Evolutionary conservation across 371 early-diverging fungal genomes (phyloP).

Genomic region (Apophysomyces elegans): DNA sequence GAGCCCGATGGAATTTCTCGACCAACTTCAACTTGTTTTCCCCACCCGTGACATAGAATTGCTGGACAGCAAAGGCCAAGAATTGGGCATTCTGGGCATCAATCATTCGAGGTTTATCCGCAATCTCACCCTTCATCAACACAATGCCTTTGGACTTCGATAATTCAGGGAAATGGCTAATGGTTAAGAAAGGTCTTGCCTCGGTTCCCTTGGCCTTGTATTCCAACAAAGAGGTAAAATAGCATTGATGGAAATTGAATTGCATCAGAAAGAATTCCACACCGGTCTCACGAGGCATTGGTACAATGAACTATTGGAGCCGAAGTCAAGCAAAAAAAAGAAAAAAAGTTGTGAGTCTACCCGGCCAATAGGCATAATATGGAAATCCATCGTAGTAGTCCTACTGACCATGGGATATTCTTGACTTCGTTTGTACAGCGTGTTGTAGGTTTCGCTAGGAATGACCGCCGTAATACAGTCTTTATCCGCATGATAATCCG

Average conservation of each 20-base stretch:
- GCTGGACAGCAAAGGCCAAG: slow-evolving; percentile 82
- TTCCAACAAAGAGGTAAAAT: slow-evolving; percentile 89
- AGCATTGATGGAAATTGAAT: slow-evolving; percentile 79
- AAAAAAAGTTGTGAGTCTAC: not conserved
- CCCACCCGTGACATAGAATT: slow-evolving; percentile 87
- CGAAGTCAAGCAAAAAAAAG: not conserved
- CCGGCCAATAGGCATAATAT: not conserved
- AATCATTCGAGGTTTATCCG: slow-evolving; percentile 59
- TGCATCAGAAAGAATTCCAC: slow-evolving; percentile 90
- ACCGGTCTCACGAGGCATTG: slow-evolving; percentile 83
- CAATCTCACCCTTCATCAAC: slow-evolving; percentile 89
- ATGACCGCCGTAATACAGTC: slow-evolving; percentile 80
- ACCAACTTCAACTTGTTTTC: slow-evolving; percentile 69
- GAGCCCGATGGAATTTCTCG: slow-evolving; percentile 78
- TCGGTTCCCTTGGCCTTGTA: slow-evolving; percentile 84
- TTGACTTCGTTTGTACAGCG: slow-evolving; percentile 64
- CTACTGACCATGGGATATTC: slow-evolving; percentile 74
- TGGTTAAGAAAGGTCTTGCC: slow-evolving; percentile 83
- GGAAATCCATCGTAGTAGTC: not conserved
- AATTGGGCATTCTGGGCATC: slow-evolving; percentile 80
- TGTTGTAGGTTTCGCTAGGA: slow-evolving; percentile 72
- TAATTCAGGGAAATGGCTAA: slow-evolving; percentile 91
- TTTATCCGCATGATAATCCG: slow-evolving; percentile 72
- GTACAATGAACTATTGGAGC: slow-evolving; percentile 76
- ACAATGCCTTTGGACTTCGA: slow-evolving; percentile 80